phyloP scores from a whole-genome alignment of 108 stramenopile species.

The Heterococcus sp. region DNA sequence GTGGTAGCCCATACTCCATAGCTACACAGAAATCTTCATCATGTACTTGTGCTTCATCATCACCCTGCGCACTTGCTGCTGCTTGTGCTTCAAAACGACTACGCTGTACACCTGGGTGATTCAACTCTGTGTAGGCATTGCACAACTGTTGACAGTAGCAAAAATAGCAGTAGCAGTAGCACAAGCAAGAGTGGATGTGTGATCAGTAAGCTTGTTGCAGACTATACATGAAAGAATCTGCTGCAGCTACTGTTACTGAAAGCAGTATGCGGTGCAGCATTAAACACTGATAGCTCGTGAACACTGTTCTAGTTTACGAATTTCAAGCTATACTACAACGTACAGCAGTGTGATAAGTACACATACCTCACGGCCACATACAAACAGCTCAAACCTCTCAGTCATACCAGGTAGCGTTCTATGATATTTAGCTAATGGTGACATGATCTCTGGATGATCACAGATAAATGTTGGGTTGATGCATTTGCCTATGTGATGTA shows the following conservation, averaged over 20 bases:
- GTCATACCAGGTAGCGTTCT: constrained; percentile 85
- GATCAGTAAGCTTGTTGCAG: too few species aligned
- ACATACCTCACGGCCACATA: constrained; percentile 81
- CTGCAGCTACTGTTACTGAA: too few species aligned
- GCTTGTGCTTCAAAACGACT: constrained; percentile 90
- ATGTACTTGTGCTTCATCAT: constrained; percentile 96
- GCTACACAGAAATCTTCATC: constrained; percentile 90
- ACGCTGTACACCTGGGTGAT: constrained; percentile 88
- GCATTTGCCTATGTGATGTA: constrained; percentile 25
- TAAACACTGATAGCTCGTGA: too few species aligned
- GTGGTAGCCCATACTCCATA: constrained; percentile 95
- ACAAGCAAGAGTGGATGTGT: too few species aligned
- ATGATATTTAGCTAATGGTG: constrained; percentile 97
- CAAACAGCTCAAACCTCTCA: constrained; percentile 98
- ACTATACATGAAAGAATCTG: too few species aligned
- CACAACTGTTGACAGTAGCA: constrained; percentile 63
- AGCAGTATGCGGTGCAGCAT: too few species aligned
- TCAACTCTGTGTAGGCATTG: constrained; percentile 99
- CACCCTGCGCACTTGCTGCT: constrained; percentile 84
- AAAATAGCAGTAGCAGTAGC: background rate
- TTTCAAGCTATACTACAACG: too few species aligned
- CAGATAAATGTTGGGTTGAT: constrained; percentile 61
- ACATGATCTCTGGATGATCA: constrained; percentile 96
- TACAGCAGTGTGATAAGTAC: too few species aligned
- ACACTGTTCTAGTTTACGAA: too few species aligned